Percentiles rank a stretch among this genome's conserved stretches.
These are phyloP conservation scores for Fusarium haematococcum DNA, from an alignment of 2,329 filamentous ascomycete species.

Conservation along the genomic window DNA sequence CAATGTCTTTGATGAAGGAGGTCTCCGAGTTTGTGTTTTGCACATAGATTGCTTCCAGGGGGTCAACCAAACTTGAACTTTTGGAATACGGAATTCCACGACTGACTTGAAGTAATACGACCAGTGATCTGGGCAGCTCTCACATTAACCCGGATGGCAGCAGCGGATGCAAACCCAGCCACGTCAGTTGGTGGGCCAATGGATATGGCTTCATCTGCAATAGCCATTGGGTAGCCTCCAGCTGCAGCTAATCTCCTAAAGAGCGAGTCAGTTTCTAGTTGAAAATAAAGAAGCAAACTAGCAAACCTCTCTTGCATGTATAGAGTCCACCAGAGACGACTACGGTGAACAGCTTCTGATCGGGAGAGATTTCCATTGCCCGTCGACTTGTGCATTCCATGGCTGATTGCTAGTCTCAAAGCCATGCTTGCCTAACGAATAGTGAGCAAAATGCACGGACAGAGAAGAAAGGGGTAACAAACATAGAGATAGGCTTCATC, in stretches of 20 bases:
- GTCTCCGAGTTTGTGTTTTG: constrained; percentile 19
- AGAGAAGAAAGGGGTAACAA: background rate
- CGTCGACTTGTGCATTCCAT: constrained; percentile 8
- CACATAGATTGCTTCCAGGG: constrained; percentile 19
- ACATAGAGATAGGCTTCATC: constrained; percentile 32
- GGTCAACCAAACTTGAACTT: background rate
- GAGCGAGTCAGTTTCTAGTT: background rate
- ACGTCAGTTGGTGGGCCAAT: constrained; percentile 14
- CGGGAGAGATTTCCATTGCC: constrained; percentile 6
- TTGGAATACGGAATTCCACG: background rate
- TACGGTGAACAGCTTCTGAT: constrained; percentile 25
- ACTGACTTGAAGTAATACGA: constrained; percentile 24
- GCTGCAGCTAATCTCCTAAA: constrained; percentile 29
- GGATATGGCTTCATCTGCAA: constrained; percentile 24
- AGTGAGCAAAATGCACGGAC: background rate
- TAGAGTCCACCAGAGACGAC: constrained; percentile 26
- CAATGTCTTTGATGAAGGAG: constrained; percentile 25
- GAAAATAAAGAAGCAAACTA: background rate
- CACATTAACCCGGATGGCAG: constrained; percentile 24
- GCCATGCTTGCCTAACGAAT: constrained; percentile 19
- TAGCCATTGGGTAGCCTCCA: constrained; percentile 21
- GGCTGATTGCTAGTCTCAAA: constrained; percentile 13
- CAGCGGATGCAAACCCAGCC: constrained; percentile 22
- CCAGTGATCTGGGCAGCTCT: constrained; percentile 23
- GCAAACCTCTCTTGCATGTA: constrained; percentile 31